Percentiles rank a stretch among this genome's conserved stretches.
phyloP scores from a whole-genome alignment of 495 filamentous ascomycete species.

The Jackrogersella minutella region DNA sequence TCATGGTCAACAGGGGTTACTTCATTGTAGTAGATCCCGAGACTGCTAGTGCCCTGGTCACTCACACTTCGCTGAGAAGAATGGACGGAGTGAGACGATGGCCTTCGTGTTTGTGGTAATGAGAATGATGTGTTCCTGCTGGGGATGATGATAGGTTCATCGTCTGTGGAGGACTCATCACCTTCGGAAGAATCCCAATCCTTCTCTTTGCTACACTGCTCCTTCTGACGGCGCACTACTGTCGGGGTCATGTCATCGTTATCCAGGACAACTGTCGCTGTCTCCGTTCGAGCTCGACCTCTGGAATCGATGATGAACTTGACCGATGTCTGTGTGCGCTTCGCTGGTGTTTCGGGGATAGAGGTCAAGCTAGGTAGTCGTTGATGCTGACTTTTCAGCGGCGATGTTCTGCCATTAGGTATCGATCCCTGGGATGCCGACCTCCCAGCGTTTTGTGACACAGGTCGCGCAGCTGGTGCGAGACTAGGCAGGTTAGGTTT shows the following conservation, averaged over 20 bases:
- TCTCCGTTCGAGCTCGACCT: conserved; percentile 75
- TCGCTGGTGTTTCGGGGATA: conserved; percentile 57
- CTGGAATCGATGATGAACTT: conserved; percentile 76
- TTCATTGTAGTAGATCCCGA: conserved; percentile 43
- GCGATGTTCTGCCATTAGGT: conserved; percentile 57
- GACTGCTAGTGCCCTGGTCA: conserved; percentile 53
- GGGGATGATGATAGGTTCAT: conserved; percentile 70
- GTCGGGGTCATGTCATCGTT: conserved; percentile 45
- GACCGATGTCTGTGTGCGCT: conserved; percentile 62
- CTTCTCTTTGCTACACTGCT: conserved; percentile 15
- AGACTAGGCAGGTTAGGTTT: conserved; percentile 46
- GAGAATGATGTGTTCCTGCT: conserved; percentile 71
- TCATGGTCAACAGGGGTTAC: conserved; percentile 40
- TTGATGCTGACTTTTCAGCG: conserved; percentile 56
- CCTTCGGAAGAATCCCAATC: conserved; percentile 56
- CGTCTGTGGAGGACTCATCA: conserved; percentile 66
- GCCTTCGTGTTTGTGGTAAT: conserved; percentile 60
- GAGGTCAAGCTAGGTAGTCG: conserved; percentile 58
- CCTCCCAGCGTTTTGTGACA: conserved; percentile 40
- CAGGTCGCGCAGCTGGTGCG: conserved; percentile 43
- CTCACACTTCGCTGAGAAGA: conserved; percentile 58
- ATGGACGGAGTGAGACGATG: conserved; percentile 62
- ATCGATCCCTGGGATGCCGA: conserved; percentile 49
- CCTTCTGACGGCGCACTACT: conserved; percentile 33
- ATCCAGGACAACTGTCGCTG: conserved; percentile 66